Conservation (phyloP, 2,329 filamentous ascomycete species). For the Akanthomyces dipterigenus region DNA sequence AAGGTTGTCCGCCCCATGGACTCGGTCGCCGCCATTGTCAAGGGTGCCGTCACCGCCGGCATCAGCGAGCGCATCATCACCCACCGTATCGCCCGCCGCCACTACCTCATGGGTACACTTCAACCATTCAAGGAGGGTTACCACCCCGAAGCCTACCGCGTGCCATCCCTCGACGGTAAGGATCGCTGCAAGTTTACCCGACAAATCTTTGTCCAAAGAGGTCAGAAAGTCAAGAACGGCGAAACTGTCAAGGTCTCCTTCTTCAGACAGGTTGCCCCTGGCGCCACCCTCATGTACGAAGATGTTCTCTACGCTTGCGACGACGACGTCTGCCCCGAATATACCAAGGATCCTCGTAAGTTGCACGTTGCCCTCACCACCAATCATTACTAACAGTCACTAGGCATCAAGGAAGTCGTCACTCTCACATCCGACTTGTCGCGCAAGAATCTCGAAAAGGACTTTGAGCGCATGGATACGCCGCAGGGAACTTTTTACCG, state of each 20-base stretch:
- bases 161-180: conserved; percentile 92
- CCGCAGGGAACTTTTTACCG: conserved; percentile 95
- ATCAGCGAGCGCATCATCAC: conserved; percentile 97
- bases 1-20: conserved; percentile 99
- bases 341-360: conserved; percentile 98
- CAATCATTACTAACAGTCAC: conserved; percentile 21
- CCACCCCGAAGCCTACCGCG: conserved; percentile 95
- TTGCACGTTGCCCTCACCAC: conserved; percentile 23
- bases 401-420: conserved; percentile 98
- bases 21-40: conserved; percentile 96
- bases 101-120: conserved; percentile 98
- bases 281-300: conserved; percentile 98
- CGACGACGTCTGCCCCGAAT: conserved; percentile 95
- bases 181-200: conserved; percentile 98
- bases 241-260: conserved; percentile 98
- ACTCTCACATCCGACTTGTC: conserved; percentile 95
- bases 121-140: conserved; percentile 99
- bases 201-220: conserved; percentile 98
- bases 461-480: conserved; percentile 98
- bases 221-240: conserved; percentile 97
- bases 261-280: conserved; percentile 94
- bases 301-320: conserved; percentile 97
- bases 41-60: conserved; percentile 94
- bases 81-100: conserved; percentile 90
- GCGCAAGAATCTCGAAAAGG: conserved; percentile 96